phyloP scores from a whole-genome alignment of 1,284 basidiomycete species.

The Ustilago shanxiensis region DNA sequence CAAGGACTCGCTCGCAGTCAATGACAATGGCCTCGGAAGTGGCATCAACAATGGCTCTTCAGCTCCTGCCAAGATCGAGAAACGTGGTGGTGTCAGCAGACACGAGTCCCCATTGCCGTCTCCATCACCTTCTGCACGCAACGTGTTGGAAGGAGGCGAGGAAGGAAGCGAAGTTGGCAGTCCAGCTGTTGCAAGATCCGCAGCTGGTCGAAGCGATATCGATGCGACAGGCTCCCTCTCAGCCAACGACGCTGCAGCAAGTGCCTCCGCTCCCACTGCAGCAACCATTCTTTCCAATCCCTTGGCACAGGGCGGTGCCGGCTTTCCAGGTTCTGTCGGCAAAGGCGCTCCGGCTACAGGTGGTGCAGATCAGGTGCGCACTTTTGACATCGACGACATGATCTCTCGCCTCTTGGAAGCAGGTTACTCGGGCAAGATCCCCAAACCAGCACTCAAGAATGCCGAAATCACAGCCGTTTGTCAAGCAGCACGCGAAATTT shows the following conservation, averaged over 20 bases:
- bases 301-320: constrained; percentile 34
- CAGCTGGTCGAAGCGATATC: constrained; percentile 20
- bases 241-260: constrained; percentile 35
- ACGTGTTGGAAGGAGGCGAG: constrained; percentile 44
- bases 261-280: constrained; percentile 33
- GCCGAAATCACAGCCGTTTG: constrained; percentile 95
- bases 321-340: constrained; percentile 36
- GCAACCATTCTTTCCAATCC: constrained; percentile 56
- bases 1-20: constrained; percentile 37
- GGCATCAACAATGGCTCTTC: constrained; percentile 27
- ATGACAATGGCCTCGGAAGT: constrained; percentile 25
- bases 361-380: constrained; percentile 64
- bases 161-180: constrained; percentile 36
- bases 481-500: constrained; percentile 95
- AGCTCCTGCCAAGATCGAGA: constrained; percentile 59
- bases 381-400: constrained; percentile 98
- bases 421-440: constrained; percentile 97
- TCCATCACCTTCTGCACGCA: constrained; percentile 57
- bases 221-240: constrained; percentile 15
- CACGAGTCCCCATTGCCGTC: constrained; percentile 64
- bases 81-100: constrained; percentile 61
- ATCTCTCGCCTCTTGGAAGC: constrained; percentile 95
- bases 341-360: constrained; percentile 40
- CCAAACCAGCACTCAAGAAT: constrained; percentile 96
- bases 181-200: constrained; percentile 32